Evolutionary conservation across 495 filamentous ascomycete species (phyloP).

Genomic region (Talaromyces liani): DNA sequence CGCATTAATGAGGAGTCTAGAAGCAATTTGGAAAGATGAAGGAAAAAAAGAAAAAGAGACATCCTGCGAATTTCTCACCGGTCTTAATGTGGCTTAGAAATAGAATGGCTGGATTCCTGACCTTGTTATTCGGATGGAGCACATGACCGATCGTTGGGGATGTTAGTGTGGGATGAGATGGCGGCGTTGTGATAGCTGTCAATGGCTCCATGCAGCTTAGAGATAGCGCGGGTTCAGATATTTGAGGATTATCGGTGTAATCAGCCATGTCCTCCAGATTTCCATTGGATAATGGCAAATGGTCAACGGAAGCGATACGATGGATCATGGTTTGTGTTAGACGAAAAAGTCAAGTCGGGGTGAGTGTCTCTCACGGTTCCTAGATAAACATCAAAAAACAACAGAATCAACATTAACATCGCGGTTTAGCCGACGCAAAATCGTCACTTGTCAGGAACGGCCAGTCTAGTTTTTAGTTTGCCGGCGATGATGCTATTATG

Average conservation of each 20-base stretch:
- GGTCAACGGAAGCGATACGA: neutral
- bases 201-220: constrained; percentile 1
- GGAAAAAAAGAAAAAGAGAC: neutral
- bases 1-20: neutral
- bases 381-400: neutral
- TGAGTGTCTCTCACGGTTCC: neutral
- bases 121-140: neutral
- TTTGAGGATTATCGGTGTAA: neutral
- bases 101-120: neutral
- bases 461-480: neutral
- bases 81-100: neutral
- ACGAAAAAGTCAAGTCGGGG: neutral
- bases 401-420: neutral
- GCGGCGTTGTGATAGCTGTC: constrained; percentile 1
- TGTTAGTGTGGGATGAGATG: constrained; percentile 4
- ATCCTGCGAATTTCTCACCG: neutral
- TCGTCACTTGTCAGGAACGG: constrained; percentile 2
- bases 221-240: neutral
- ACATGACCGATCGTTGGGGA: constrained; percentile 1
- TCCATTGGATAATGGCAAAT: neutral
- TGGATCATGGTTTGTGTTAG: neutral
- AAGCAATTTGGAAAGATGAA: neutral
- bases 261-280: neutral
- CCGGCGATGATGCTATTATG: constrained; percentile 3
- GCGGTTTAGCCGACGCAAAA: neutral